Base-by-base conservation (phyloP, 805 yeast species). In the Wickerhamia fluorescens region DNA sequence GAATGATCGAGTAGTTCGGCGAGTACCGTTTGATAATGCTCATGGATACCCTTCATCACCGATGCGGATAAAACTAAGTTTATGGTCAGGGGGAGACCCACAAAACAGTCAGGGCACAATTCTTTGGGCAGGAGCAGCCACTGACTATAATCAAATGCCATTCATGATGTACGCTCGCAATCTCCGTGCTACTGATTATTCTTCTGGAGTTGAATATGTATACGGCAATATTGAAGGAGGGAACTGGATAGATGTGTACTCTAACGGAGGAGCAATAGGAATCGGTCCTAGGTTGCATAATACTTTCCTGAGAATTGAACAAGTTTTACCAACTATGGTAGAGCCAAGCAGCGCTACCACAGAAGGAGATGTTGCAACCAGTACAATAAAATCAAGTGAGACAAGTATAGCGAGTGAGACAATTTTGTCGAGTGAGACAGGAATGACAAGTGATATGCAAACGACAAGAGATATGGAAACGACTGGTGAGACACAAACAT, bases 61-160 rank as follows among this genome's bases (percentile, higher is more conserved):
- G 22, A 58, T 58, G 64, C 27, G 38, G 5, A 40, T 62, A 14
- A 49, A 49, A 30, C 33, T 60, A 14, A 56, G 66, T 35, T 35
- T 61, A 14, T 63, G 69, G 68, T 62, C 58, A 1, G 69, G 69
- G 3, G 67, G 69, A 1, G 68, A 61, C 29, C 41, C 40, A 7
- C 29, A 27, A 6, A 61, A 59, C 26, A 40, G 33, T 7, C 37
- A 36, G 4, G 69, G 68, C 5, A 62, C 69, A 3, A 49, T 61
- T 11, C 30, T 37, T 22, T 62, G 68, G 69, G 58, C 66, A 2
- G 68, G 68, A 0, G 69, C 66, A 1, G 16, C 26, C 11, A 52
- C 66, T 7, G 47, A 53, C 31, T 62, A 52, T 35, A 17, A 17
- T 3, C 35, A 47, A 12, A 35, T 47, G 14, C 69, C 69, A 2